Base-by-base conservation (phyloP, 140 eudicot genomes). In the Anethum foeniculum region DNA sequence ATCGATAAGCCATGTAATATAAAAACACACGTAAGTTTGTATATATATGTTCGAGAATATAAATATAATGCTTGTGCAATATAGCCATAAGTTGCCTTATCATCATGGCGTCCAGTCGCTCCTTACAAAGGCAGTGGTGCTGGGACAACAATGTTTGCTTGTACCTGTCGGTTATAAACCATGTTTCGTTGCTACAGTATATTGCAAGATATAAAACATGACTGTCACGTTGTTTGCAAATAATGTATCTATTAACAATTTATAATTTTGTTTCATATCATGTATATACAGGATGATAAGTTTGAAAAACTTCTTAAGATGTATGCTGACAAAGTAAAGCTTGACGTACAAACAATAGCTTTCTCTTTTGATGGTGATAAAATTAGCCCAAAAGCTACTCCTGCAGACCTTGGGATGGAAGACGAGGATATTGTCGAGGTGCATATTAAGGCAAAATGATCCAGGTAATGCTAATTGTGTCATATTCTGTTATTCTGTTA, bases 371-470 rank as follows among this genome's bases (percentile, higher is more conserved):
- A 95, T 77, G 99, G 99, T 27, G 99, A 95, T 47, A 95, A 89
- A 88, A 82, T 95, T 39, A 79, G 86, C 85, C 96, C 97, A 32
- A 27, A 84, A 41, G 81, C 88, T 74, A 95, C 99, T 39, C 99
- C 99, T 36, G 82, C 83, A 41, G 82, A 88, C 78, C 93, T 95
- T n/a, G 99, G 83, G n/a, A 90, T 95, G 99, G 99, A 95, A 83
- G 99, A 92, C n/a, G 85, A 89, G 44, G 99, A 95, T 83, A 87
- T 92, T 54, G 82, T 95, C 54, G 99, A 95, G 87, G 99, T 92
- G 77, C 84, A 87, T 87, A 83, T 83, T 32, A 95, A 92, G 85
- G 84, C 89, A 85, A 86, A 81, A 49, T 90, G 88, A 88, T 83
- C 87, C 84, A 77, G 93, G 91, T 90, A 86, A 79, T 60, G 34